These are phyloP conservation scores for Malbranchea zuffiana DNA, from an alignment of 2,329 filamentous ascomycete genomes.

Conservation along the genomic window DNA sequence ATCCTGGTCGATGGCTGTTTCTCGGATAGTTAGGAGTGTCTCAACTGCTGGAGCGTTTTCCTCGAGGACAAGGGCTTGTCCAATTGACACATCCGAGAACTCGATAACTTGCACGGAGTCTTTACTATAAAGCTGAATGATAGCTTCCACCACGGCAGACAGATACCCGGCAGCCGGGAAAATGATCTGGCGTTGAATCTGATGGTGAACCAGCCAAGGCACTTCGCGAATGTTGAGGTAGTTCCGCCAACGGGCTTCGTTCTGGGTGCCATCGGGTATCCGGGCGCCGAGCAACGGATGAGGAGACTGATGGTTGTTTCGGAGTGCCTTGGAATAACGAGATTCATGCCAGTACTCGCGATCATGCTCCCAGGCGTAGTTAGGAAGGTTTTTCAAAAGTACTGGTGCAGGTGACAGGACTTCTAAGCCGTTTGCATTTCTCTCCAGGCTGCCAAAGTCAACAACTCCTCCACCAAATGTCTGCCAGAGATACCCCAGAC, in stretches of 20 bases:
- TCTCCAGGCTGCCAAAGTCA: constrained; percentile 3
- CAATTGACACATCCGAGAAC: constrained; percentile 6
- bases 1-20: background rate
- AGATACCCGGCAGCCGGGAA: constrained; percentile 23
- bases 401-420: background rate
- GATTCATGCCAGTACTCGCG: constrained; percentile 16
- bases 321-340: constrained; percentile 9
- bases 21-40: background rate
- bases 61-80: background rate
- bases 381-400: constrained; percentile 12
- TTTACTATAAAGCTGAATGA: constrained; percentile 6
- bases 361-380: constrained; percentile 15
- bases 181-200: constrained; percentile 21
- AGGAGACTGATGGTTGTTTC: constrained; percentile 7
- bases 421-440: background rate
- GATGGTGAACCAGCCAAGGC: constrained; percentile 26
- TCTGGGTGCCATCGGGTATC: constrained; percentile 9
- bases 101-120: constrained; percentile 13
- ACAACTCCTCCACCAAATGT: constrained; percentile 5
- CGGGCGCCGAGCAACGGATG: constrained; percentile 17
- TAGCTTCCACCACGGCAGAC: constrained; percentile 20
- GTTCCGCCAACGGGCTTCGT: constrained; percentile 22
- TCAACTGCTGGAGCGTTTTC: background rate
- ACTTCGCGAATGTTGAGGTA: constrained; percentile 19
- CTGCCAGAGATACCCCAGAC: constrained; percentile 11